These are phyloP conservation scores for Trichoderma reesei DNA, from an alignment of 495 filamentous ascomycete genomes.

Conservation along the genomic window DNA sequence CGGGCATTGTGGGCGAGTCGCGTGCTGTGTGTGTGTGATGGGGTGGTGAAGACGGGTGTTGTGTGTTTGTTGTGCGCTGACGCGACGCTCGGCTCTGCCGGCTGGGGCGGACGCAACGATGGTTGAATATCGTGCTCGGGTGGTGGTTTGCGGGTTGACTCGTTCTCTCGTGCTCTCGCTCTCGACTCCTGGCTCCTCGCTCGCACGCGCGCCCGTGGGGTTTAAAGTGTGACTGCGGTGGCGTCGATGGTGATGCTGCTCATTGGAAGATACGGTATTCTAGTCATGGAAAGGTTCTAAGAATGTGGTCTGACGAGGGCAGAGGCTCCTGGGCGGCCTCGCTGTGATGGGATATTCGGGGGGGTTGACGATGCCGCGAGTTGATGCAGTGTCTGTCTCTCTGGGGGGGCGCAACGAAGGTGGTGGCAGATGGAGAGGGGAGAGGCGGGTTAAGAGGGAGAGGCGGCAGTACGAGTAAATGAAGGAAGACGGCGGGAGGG, in stretches of 20 bases:
- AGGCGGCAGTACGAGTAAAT: slow-evolving; percentile 9
- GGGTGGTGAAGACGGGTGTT: slow-evolving; percentile 16
- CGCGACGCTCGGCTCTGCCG: slow-evolving; percentile 14
- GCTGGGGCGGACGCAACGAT: slow-evolving; percentile 7
- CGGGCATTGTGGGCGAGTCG: slow-evolving; percentile 43
- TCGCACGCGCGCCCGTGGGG: slow-evolving; percentile 45
- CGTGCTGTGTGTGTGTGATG: slow-evolving; percentile 35
- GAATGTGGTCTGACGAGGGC: slow-evolving; percentile 16
- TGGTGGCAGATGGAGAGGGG: slow-evolving; percentile 11
- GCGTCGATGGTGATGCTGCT: slow-evolving; percentile 38
- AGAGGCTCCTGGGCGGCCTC: slow-evolving; percentile 7
- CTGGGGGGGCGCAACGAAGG: background rate
- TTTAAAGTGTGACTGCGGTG: slow-evolving; percentile 52
- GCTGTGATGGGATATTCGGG: background rate
- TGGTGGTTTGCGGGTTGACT: background rate
- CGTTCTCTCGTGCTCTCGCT: slow-evolving; percentile 7
- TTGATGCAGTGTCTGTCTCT: background rate
- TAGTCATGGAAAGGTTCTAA: slow-evolving; percentile 39
- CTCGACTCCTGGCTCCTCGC: slow-evolving; percentile 25
- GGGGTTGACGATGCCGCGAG: background rate
- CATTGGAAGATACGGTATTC: slow-evolving; percentile 43
- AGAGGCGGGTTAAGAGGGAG: slow-evolving; percentile 11
- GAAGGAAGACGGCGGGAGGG: slow-evolving; percentile 10
- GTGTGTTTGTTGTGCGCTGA: slow-evolving; percentile 20
- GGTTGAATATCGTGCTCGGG: slow-evolving; percentile 11